Conservation (phyloP, 805 yeast species). For the Sugiyamaella lignohabitans region DNA sequence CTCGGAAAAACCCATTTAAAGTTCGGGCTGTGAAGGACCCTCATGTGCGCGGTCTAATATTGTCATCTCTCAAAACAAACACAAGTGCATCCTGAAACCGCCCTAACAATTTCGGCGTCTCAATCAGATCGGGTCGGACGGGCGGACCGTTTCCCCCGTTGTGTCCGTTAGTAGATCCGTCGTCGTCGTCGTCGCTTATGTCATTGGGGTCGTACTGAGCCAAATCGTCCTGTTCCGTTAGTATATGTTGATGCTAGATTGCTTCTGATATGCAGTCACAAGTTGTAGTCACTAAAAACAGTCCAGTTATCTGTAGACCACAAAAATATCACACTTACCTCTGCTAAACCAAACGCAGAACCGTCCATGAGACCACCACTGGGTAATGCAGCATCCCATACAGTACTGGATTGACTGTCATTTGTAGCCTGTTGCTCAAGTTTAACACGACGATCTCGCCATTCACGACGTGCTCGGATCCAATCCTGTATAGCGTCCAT, state of each 20-base stretch:
- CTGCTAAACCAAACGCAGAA: constrained; percentile 44
- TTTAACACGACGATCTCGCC: constrained; percentile 23
- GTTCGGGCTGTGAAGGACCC: no score
- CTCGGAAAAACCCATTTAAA: no score
- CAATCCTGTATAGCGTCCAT: constrained; percentile 35
- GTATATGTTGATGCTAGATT: no score
- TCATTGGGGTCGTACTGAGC: neutral
- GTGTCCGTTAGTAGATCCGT: no score
- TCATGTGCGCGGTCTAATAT: no score
- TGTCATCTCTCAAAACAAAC: constrained; percentile 1
- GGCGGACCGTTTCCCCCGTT: no score
- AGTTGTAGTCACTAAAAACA: no score
- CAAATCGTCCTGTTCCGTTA: no score
- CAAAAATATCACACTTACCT: constrained; percentile 25
- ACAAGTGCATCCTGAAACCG: constrained; percentile 16
- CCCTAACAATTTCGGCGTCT: constrained; percentile 27
- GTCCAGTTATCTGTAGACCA: no score
- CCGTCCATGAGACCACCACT: constrained; percentile 36
- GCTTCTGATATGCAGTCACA: no score
- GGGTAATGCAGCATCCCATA: constrained; percentile 41
- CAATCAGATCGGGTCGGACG: constrained; percentile 27
- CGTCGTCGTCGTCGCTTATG: neutral
- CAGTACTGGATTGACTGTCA: constrained; percentile 30
- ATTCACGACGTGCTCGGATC: constrained; percentile 33
- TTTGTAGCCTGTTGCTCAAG: no score